These are phyloP conservation scores for Pholiota adiposa DNA, from an alignment of 1,284 basidiomycete genomes.

Conservation along the genomic window DNA sequence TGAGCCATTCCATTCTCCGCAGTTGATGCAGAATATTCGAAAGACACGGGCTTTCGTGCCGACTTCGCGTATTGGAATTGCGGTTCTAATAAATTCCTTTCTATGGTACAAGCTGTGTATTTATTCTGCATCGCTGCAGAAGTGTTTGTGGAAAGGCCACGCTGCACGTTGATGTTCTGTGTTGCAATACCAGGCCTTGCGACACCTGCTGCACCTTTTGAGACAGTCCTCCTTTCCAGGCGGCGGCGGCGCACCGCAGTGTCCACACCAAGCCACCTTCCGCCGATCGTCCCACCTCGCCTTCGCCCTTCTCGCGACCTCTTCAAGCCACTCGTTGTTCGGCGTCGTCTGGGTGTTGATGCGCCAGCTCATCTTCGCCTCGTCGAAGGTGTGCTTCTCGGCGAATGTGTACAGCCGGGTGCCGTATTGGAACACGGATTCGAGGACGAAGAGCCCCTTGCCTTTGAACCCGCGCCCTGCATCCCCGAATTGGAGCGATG, in stretches of 20 bases:
- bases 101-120: too few species aligned
- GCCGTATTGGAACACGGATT: conserved; percentile 26
- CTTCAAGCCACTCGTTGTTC: conserved; percentile 26
- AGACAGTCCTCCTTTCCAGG: conserved; percentile 9
- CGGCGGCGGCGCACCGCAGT: conserved; percentile 33
- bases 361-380: not conserved
- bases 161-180: conserved; percentile 30
- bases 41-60: too few species aligned
- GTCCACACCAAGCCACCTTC: conserved; percentile 32
- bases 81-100: too few species aligned
- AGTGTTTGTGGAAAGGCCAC: too few species aligned
- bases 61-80: too few species aligned
- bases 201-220: conserved; percentile 29
- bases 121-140: too few species aligned
- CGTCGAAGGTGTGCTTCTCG: conserved; percentile 15
- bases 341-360: conserved; percentile 16
- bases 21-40: too few species aligned
- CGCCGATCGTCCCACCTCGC: conserved; percentile 31
- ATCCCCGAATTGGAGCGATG: conserved; percentile 38
- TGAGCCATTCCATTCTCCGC: too few species aligned
- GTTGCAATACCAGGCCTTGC: conserved; percentile 29
- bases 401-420: conserved; percentile 25
- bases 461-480: conserved; percentile 33
- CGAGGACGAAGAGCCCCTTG: conserved; percentile 31
- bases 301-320: conserved; percentile 29